Evolutionary conservation across 225 moss, liverwort and hornwort species (phyloP), one percentile per base, ranked within the genome.

Genomic region (Straminergon stramineum): DNA sequence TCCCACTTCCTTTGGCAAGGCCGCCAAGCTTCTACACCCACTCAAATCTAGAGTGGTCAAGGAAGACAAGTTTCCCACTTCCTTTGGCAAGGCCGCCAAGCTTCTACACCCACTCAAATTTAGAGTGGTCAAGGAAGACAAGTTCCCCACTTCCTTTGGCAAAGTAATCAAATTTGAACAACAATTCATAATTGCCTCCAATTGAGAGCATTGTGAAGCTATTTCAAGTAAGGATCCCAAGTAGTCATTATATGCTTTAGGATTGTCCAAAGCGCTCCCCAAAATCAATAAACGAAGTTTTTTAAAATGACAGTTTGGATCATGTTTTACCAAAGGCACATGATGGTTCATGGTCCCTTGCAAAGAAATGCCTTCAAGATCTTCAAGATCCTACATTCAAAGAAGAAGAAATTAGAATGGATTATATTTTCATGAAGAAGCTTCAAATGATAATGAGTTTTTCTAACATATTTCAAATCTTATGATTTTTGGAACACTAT

Each of bases 361-460:
- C 3, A 67, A 67, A 67, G 67, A 67, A 67, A 67, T 35, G 35
- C 67, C 67, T 5, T 67, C 67, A 67, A 67, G 67, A 35, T 3
- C 1, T 1, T 67, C 67, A 35, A 35, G 11, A 35, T 37, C 37
- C 37, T 68, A 2, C 68, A 68, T 37, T 3, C 11, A 68, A 67
- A 11, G 6, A 37, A 68, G 1, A 0, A 12, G 6, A 68, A 11
- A 37, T 37, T 2, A 68, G 0, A 37, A 68, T 20, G 4, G 3
- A 3, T 12, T 11, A 22, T 13, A 69, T 69, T 2, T 4, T 23
- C 2, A 69, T 13, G 0, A 4, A 13, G 7, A 69, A 0, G 2
- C n/a, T 22, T 13, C 4, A 69, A 69, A 22, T 4, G 7, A 69
- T 1, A 11, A n/a, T 13, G 1, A 2, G 2, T 7, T 22, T 7